phyloP scores from a whole-genome alignment of 306 rosid species.

The Pachyrhizus erosus region DNA sequence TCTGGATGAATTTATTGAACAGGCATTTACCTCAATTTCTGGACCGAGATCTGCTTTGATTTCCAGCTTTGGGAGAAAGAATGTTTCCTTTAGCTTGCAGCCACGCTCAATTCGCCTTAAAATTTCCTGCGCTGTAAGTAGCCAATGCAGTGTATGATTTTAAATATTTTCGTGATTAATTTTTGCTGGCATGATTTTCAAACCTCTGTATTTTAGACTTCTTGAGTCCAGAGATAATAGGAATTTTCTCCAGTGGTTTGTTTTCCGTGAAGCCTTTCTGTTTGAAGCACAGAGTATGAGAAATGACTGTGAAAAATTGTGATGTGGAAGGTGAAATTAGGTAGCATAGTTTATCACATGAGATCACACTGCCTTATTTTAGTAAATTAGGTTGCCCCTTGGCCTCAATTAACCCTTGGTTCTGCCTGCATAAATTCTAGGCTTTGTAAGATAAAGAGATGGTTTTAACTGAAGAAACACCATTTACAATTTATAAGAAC shows the following conservation, averaged over 20 bases:
- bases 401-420: neutral
- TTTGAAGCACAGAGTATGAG: neutral
- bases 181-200: slow-evolving; percentile 5
- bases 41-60: slow-evolving; percentile 41
- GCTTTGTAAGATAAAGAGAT: neutral
- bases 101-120: slow-evolving; percentile 48
- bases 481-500: neutral
- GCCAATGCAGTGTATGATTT: slow-evolving; percentile 2
- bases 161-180: neutral
- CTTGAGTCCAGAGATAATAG: neutral
- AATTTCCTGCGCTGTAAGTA: slow-evolving; percentile 68
- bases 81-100: slow-evolving; percentile 46
- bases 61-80: slow-evolving; percentile 49
- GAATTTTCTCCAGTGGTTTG: neutral
- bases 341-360: neutral
- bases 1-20: slow-evolving; percentile 38
- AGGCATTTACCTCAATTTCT: slow-evolving; percentile 46
- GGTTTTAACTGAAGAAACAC: slow-evolving; percentile 9
- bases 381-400: neutral
- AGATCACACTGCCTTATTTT: neutral
- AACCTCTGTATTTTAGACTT: neutral
- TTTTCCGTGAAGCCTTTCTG: neutral
- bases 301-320: slow-evolving; percentile 14
- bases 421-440: neutral
- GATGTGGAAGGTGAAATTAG: slow-evolving; percentile 7